These are phyloP conservation scores for Boletus sensibilis DNA, from an alignment of 768 basidiomycete genomes.

Conservation along the genomic window DNA sequence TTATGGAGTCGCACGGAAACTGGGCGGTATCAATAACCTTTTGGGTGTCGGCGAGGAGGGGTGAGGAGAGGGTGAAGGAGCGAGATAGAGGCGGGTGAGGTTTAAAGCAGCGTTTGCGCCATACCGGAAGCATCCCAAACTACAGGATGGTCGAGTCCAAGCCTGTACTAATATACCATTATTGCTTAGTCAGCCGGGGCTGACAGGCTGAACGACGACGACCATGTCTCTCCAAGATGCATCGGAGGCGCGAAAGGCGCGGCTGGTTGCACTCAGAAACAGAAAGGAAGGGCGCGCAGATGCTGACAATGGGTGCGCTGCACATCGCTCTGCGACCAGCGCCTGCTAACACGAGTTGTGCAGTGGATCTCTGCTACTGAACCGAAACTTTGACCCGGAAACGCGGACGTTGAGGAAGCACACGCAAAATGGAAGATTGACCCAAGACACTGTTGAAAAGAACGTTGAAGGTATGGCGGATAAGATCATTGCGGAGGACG, in stretches of 20 bases:
- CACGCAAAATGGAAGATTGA: slow-evolving; percentile 51
- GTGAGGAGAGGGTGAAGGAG: slow-evolving; percentile 33
- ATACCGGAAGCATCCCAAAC: slow-evolving; percentile 30
- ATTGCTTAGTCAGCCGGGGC: slow-evolving; percentile 35
- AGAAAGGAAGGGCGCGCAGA: slow-evolving; percentile 60
- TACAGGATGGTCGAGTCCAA: not conserved
- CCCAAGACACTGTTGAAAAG: slow-evolving; percentile 86
- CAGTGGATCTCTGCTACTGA: slow-evolving; percentile 55
- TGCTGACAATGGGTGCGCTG: slow-evolving; percentile 42
- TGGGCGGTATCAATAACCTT: slow-evolving; percentile 54
- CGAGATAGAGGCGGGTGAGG: slow-evolving; percentile 2
- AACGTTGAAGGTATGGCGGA: slow-evolving; percentile 82
- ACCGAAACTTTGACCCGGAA: slow-evolving; percentile 88
- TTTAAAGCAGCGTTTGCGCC: slow-evolving; percentile 27
- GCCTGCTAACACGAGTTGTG: slow-evolving; percentile 16
- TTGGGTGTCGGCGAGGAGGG: slow-evolving; percentile 25
- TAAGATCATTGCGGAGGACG: slow-evolving; percentile 82
- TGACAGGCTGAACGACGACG: not conserved
- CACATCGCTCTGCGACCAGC: not conserved
- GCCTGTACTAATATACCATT: not conserved
- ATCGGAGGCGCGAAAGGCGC: slow-evolving; percentile 78
- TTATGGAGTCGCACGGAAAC: slow-evolving; percentile 65
- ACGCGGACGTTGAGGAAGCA: slow-evolving; percentile 76
- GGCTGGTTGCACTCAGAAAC: slow-evolving; percentile 73
- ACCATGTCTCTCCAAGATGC: slow-evolving; percentile 70